phyloP scores from a whole-genome alignment of 2,329 filamentous ascomycete genomes.

The Cryphonectria nitschkei region DNA sequence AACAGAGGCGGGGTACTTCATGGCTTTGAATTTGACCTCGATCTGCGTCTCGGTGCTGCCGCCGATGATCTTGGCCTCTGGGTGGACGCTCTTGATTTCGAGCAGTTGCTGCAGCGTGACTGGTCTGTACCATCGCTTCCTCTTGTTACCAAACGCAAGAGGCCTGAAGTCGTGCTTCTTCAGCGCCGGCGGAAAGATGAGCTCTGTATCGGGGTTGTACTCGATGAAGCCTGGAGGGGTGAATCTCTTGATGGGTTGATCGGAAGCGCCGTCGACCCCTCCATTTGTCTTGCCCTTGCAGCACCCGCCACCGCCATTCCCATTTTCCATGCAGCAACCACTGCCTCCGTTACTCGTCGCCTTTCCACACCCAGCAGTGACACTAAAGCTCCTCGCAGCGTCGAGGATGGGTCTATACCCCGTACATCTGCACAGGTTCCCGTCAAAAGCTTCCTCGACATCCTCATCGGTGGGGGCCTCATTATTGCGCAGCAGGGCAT shows the following conservation, averaged over 20 bases:
- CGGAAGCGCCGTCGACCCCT: slow-evolving; percentile 51
- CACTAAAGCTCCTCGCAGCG: slow-evolving; percentile 86
- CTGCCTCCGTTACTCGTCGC: slow-evolving; percentile 52
- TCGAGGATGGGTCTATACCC: slow-evolving; percentile 94
- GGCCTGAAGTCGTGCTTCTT: slow-evolving; percentile 82
- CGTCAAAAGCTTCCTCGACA: slow-evolving; percentile 95
- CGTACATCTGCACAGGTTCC: slow-evolving; percentile 93
- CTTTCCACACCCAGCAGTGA: slow-evolving; percentile 55
- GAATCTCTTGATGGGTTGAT: slow-evolving; percentile 66
- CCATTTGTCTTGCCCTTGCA: slow-evolving; percentile 60
- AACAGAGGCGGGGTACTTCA: slow-evolving; percentile 87
- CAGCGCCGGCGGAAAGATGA: slow-evolving; percentile 89
- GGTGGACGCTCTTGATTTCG: slow-evolving; percentile 85
- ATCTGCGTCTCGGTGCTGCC: slow-evolving; percentile 98
- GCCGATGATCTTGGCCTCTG: slow-evolving; percentile 89
- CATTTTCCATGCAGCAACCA: slow-evolving; percentile 75
- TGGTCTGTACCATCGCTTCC: slow-evolving; percentile 91
- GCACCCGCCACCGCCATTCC: slow-evolving; percentile 61
- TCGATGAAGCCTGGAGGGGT: slow-evolving; percentile 90
- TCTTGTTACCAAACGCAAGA: slow-evolving; percentile 89
- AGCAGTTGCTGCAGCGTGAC: slow-evolving; percentile 84
- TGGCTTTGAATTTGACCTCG: slow-evolving; percentile 95
- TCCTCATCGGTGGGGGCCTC: slow-evolving; percentile 76
- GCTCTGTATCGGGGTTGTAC: slow-evolving; percentile 89
- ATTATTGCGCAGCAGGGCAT: slow-evolving; percentile 88